Conservation (phyloP, 208 protist species). For the Acanthamoeba healyi region DNA sequence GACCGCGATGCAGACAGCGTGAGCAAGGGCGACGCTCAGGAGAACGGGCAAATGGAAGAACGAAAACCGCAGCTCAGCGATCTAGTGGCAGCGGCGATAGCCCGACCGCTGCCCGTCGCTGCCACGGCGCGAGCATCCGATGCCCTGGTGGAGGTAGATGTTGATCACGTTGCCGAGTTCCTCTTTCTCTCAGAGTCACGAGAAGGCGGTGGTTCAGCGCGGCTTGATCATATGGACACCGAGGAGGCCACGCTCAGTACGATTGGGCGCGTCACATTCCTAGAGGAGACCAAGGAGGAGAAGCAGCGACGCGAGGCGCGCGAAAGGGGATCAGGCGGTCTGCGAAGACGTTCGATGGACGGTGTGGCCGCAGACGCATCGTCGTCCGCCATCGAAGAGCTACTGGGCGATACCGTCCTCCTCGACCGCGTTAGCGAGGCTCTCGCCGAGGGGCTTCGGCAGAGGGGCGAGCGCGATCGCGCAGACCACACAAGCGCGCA, state of each 20-base stretch:
- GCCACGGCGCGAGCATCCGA: neutral
- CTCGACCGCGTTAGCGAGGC: neutral
- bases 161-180: neutral
- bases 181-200: neutral
- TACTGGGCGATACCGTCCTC: neutral
- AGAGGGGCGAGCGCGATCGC: neutral
- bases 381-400: neutral
- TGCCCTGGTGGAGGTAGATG: neutral
- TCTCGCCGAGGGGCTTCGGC: neutral
- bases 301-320: neutral
- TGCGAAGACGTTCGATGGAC: too few species aligned
- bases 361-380: too few species aligned
- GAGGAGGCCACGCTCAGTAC: neutral
- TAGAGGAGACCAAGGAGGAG: neutral
- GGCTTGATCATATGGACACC: too few species aligned
- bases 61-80: too few species aligned
- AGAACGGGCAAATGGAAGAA: too few species aligned
- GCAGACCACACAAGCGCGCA: too few species aligned
- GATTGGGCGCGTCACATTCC: neutral
- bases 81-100: too few species aligned
- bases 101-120: neutral
- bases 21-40: too few species aligned
- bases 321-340: too few species aligned
- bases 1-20: too few species aligned
- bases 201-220: neutral